These are phyloP conservation scores for Suillus bovinus DNA, from an alignment of 768 basidiomycete genomes.

Conservation along the genomic window DNA sequence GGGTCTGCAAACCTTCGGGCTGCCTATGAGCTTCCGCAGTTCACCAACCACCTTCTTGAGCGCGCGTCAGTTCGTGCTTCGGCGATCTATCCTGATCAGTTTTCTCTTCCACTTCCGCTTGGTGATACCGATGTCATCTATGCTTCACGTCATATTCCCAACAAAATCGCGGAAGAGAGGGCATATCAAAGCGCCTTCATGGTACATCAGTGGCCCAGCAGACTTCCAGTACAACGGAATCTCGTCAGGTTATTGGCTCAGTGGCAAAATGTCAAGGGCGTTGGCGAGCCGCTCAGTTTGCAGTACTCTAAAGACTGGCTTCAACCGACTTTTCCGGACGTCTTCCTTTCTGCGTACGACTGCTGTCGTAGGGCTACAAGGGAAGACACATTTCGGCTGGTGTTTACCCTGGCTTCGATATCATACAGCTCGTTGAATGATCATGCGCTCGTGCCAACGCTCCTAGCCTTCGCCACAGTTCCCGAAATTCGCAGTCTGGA, in stretches of 20 bases:
- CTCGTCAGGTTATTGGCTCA: background rate
- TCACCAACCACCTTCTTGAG: conserved; percentile 15
- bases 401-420: conserved; percentile 36
- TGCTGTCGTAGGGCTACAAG: conserved; percentile 18
- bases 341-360: conserved; percentile 33
- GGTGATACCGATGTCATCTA: conserved; percentile 14
- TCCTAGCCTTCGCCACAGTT: conserved; percentile 33
- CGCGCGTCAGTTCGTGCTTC: conserved; percentile 21
- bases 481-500: conserved; percentile 9
- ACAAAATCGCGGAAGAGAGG: conserved; percentile 1
- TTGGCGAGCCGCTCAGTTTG: conserved; percentile 9
- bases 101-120: background rate
- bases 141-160: background rate
- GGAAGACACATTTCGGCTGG: conserved; percentile 21
- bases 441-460: conserved; percentile 22
- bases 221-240: background rate
- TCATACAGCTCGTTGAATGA: conserved; percentile 23
- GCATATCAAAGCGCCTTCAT: background rate
- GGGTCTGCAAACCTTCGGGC: background rate
- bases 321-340: conserved; percentile 13
- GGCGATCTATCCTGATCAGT: conserved; percentile 16
- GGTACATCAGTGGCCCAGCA: conserved; percentile 5
- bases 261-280: background rate
- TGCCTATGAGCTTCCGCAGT: conserved; percentile 12
- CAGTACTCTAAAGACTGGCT: conserved; percentile 34